A percentile compares a stretch with the other conserved stretches of the same genome.
Evolutionary conservation across 2,329 filamentous ascomycete genomes (phyloP).

Genomic region (Apiospora pterosperma): DNA sequence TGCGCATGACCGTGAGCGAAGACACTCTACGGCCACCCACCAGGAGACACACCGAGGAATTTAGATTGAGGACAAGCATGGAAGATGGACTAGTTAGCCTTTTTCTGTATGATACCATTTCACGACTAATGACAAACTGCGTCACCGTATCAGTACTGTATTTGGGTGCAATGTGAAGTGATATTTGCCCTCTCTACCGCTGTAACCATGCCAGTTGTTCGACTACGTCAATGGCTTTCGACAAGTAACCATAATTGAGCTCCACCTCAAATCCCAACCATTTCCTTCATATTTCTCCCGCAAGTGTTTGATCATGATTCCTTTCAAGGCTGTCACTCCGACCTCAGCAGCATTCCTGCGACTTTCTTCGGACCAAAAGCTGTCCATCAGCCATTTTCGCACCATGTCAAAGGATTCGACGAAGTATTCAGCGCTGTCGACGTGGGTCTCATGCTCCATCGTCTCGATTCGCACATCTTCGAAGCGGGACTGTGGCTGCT

Average conservation of each 20-base stretch:
- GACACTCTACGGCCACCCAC: constrained; percentile 42
- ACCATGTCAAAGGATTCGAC: background rate
- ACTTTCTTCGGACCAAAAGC: background rate
- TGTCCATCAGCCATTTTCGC: background rate
- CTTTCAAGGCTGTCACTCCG: background rate
- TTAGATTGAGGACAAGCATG: constrained; percentile 24
- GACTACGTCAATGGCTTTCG: background rate
- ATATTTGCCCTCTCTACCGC: background rate
- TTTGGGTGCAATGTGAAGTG: too few relatives aligned
- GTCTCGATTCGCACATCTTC: background rate
- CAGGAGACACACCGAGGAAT: constrained; percentile 48
- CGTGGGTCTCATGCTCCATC: background rate
- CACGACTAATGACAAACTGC: background rate
- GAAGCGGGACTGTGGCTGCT: background rate
- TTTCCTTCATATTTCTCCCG: background rate
- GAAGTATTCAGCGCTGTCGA: background rate
- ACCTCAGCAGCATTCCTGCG: background rate
- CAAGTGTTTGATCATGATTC: background rate
- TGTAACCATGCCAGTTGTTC: background rate
- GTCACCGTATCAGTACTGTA: background rate
- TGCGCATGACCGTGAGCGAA: constrained; percentile 38
- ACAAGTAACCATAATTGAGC: background rate
- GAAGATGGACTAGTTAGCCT: background rate
- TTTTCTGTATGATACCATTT: background rate
- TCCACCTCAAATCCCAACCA: background rate